Base-by-base conservation (phyloP, 73 alveolate genomes). In the Paramecium sexaurelia region DNA sequence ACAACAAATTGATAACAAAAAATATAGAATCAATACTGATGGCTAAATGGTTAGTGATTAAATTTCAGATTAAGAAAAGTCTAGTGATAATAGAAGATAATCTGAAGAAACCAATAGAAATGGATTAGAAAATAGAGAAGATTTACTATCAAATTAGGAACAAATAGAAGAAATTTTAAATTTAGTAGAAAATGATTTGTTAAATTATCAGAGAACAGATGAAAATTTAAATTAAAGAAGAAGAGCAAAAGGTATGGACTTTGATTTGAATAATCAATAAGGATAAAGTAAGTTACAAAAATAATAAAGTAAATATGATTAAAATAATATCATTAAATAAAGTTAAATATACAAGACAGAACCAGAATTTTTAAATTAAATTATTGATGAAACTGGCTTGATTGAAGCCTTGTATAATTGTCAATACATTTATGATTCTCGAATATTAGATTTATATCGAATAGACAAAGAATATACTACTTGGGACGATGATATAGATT, bases 401-500 rank as follows among this genome's bases (percentile, higher is more conserved):
- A 71, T 71, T 13, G 26, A 71, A 37, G 86, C 86, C 6, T 71
- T 71, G 15, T 71, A 9, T 33, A 37, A 71, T 71, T 71, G 86
- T 36, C 26, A 71, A 71, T 71, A 71, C 17, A 71, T 71, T 2
- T 71, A 71, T 71, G 86, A 71, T 71, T 71, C 55, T 35, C 26
- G 56, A 35, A 37, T 71, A 13, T 20, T 71, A 7, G 55, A 71
- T 71, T 19, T 37, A 33, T 71, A 35, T 71, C 32, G 86, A 71
- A 71, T 71, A 11, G 56, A 71, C 7, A 71, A 71, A 36, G 32
- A 32, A 35, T 35, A 71, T 35, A 71, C 56, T 33, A 37, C 35
- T 13, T 71, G 86, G 86, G 86, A 71, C 35, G 86, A 71, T 71
- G 86, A 71, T 71, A 71, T 71, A 35, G 86, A 37, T 32, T 71